Conservation (phyloP, 2,329 filamentous ascomycete genomes). For the Ustulina deusta region DNA sequence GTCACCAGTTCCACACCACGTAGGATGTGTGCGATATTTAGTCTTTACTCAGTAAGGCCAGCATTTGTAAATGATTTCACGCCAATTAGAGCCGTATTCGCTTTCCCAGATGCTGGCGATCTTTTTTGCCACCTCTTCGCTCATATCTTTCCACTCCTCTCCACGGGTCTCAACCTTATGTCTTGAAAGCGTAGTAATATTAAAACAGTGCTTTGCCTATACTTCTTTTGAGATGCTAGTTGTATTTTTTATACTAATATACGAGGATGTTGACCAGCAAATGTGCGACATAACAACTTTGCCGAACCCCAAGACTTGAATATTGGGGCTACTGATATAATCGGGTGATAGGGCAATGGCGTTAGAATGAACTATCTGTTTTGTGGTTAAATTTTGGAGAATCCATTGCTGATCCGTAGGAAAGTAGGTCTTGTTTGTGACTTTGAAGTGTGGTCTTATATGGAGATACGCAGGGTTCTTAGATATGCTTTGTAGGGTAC, state of each 20-base stretch:
- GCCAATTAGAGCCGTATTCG: constrained; percentile 17
- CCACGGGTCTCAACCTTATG: constrained; percentile 32
- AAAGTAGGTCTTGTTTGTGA: constrained; percentile 40
- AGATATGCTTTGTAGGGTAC: neutral
- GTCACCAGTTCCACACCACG: no score
- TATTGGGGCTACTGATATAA: constrained; percentile 48
- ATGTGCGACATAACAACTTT: constrained; percentile 48
- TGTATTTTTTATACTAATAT: constrained; percentile 14
- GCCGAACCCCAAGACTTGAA: constrained; percentile 47
- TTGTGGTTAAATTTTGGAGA: constrained; percentile 51
- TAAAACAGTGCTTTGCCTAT: constrained; percentile 50
- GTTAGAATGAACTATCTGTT: constrained; percentile 48
- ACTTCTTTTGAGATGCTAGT: constrained; percentile 41
- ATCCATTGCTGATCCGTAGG: constrained; percentile 48
- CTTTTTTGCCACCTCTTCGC: constrained; percentile 44
- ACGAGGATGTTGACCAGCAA: constrained; percentile 44
- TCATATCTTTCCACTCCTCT: constrained; percentile 47
- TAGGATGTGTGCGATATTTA: no score
- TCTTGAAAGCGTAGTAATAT: constrained; percentile 46
- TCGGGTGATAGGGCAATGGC: constrained; percentile 24
- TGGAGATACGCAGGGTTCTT: neutral
- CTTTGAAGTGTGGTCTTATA: neutral
- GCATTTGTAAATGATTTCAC: neutral
- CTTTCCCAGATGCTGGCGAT: constrained; percentile 36
- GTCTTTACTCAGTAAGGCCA: no score